Percentiles rank a stretch among this genome's conserved stretches.
phyloP scores from a whole-genome alignment of 306 rosid species.

The Carpinus fangiana region DNA sequence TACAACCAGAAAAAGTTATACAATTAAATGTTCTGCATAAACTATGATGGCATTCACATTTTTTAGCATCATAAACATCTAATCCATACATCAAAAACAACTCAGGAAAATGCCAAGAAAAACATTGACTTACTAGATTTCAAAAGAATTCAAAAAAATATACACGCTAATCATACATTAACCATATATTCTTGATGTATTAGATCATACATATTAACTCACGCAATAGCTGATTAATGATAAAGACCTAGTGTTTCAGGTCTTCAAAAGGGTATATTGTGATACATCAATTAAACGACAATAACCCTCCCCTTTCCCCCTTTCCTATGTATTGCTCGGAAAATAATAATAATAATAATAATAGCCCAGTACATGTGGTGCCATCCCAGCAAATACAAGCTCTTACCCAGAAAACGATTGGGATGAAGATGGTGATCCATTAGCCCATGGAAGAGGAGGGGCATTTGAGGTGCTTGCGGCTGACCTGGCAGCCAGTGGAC shows the following conservation, averaged over 20 bases:
- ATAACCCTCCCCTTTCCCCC: neutral
- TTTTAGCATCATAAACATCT: neutral
- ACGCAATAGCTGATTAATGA: neutral
- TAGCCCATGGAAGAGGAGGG: slow-evolving; percentile 90
- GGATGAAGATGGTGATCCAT: slow-evolving; percentile 61
- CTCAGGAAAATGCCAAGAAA: neutral
- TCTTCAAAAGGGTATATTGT: neutral
- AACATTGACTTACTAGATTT: neutral
- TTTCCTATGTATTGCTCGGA: too few species aligned
- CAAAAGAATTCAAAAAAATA: neutral
- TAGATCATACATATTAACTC: slow-evolving; percentile 13
- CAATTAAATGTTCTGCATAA: neutral
- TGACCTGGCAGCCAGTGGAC: slow-evolving; percentile 75
- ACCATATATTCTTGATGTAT: neutral
- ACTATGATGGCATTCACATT: neutral
- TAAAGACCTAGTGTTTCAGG: neutral
- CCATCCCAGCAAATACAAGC: slow-evolving; percentile 14
- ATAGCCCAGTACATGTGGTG: neutral
- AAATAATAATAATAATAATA: neutral
- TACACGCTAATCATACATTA: neutral
- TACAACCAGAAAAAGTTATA: neutral
- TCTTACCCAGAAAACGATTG: slow-evolving; percentile 65
- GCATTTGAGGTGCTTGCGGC: slow-evolving; percentile 71
- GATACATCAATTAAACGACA: neutral
- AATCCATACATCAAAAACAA: neutral